A percentile compares a stretch with the other conserved stretches of the same genome.
These are phyloP conservation scores for Amanita rubescens DNA, from an alignment of 768 basidiomycete genomes.

Conservation along the genomic window DNA sequence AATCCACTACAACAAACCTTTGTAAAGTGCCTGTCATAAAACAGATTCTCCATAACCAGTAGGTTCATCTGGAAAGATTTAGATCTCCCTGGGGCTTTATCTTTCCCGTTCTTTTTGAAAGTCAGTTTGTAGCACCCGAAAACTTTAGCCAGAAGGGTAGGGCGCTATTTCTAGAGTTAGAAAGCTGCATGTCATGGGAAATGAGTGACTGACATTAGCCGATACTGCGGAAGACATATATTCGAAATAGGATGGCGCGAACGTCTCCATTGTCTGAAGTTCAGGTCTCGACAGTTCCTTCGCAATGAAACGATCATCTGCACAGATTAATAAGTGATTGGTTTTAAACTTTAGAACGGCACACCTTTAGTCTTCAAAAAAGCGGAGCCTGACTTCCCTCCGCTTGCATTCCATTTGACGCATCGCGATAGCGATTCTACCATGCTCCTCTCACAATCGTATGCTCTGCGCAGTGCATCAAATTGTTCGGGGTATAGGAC, in stretches of 20 bases:
- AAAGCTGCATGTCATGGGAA: constrained; percentile 1
- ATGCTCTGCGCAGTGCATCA: constrained; percentile 84
- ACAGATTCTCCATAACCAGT: constrained; percentile 96
- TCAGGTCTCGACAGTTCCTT: constrained; percentile 92
- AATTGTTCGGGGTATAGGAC: constrained; percentile 97
- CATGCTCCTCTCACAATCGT: constrained; percentile 91
- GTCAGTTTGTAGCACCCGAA: constrained; percentile 96
- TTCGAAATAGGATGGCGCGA: constrained; percentile 96
- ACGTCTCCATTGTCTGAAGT: constrained; percentile 91
- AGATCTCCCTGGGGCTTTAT: constrained; percentile 53
- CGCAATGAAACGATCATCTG: constrained; percentile 97
- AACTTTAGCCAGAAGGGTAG: constrained; percentile 91
- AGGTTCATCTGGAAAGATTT: constrained; percentile 92
- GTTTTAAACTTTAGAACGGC: constrained; percentile 7
- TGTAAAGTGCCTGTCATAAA: constrained; percentile 86
- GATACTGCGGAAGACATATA: constrained; percentile 95
- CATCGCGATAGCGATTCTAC: constrained; percentile 91
- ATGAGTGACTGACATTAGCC: constrained; percentile 53
- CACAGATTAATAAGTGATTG: constrained; percentile 7
- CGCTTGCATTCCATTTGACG: constrained; percentile 91
- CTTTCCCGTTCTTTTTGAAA: constrained; percentile 75
- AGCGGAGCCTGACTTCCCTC: constrained; percentile 95
- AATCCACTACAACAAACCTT: constrained; percentile 40
- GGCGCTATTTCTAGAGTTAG: constrained; percentile 48
- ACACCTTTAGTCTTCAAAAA: constrained; percentile 92